Percentiles rank a stretch among this genome's conserved stretches.
Evolutionary conservation across 495 filamentous ascomycete genomes (phyloP).

Genomic region (Penicillium soppii): DNA sequence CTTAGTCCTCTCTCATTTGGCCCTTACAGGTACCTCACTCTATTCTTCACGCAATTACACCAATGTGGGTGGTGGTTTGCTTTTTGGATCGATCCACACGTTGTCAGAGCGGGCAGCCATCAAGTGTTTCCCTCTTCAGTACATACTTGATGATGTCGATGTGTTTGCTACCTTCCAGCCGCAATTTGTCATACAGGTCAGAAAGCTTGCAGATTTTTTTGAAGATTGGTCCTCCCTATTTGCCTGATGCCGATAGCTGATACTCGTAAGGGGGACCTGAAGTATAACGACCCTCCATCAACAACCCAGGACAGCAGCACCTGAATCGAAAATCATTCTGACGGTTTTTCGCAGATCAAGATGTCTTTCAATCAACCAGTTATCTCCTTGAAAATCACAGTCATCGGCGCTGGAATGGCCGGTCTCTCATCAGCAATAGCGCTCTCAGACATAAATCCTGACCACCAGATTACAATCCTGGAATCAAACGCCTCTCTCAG

Average conservation of each 20-base stretch:
- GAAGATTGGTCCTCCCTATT: background rate
- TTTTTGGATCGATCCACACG: no score
- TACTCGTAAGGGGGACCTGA: background rate
- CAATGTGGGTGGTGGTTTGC: no score
- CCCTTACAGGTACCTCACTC: no score
- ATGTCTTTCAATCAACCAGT: slow-evolving; percentile 1
- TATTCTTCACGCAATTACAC: no score
- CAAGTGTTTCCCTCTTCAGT: no score
- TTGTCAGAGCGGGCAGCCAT: no score
- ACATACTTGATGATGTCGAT: no score
- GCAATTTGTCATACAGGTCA: background rate
- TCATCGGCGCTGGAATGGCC: slow-evolving; percentile 16
- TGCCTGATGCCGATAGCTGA: background rate
- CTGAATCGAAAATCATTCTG: background rate
- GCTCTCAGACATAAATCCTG: slow-evolving; percentile 8
- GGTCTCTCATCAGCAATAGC: slow-evolving; percentile 17
- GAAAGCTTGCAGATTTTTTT: background rate
- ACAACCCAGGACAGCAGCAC: background rate
- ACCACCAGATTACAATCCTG: slow-evolving; percentile 9
- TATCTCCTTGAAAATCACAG: slow-evolving; percentile 14
- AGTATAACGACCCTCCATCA: background rate
- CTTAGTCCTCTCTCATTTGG: no score
- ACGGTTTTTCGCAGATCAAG: background rate
- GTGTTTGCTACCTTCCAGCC: background rate
- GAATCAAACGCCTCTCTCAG: slow-evolving; percentile 15